A percentile compares a stretch with the other conserved stretches of the same genome.
Conservation (phyloP, 768 basidiomycete genomes). For the Boletales sp. region DNA sequence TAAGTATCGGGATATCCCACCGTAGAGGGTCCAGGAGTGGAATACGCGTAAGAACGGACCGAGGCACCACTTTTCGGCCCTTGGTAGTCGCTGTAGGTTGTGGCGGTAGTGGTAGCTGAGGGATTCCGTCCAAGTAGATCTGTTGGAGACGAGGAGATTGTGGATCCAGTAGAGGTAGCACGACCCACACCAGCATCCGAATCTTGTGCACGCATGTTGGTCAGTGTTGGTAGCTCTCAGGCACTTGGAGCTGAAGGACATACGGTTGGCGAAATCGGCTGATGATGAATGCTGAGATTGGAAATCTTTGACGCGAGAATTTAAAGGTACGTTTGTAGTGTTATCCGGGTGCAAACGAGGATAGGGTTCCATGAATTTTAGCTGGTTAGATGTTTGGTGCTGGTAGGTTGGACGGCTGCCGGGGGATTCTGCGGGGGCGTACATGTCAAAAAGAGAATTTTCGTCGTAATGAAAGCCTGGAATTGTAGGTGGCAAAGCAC, state of each 20-base stretch:
- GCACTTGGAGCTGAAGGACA: conserved; percentile 4
- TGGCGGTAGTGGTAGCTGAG: conserved; percentile 25
- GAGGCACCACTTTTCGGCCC: conserved; percentile 15
- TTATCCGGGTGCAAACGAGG: conserved; percentile 13
- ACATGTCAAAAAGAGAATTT: conserved; percentile 19
- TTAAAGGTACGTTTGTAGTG: conserved; percentile 4
- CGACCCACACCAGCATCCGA: conserved; percentile 19
- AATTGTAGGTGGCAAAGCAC: conserved; percentile 24
- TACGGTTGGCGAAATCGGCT: conserved; percentile 21
- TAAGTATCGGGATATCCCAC: conserved; percentile 13
- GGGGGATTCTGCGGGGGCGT: conserved; percentile 15
- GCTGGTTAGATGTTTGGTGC: conserved; percentile 18
- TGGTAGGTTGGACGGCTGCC: conserved; percentile 18
- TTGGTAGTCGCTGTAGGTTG: conserved; percentile 18
- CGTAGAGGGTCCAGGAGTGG: conserved; percentile 24
- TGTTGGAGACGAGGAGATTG: conserved; percentile 24
- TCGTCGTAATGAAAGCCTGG: conserved; percentile 28
- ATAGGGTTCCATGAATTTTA: conserved; percentile 18
- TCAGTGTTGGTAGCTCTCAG: conserved; percentile 1
- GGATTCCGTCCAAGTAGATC: conserved; percentile 22
- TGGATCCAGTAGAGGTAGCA: conserved; percentile 28
- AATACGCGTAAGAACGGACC: conserved; percentile 12
- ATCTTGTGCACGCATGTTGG: conserved; percentile 9
- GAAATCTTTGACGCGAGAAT: conserved; percentile 10
- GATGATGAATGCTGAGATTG: conserved; percentile 18